phyloP scores from a whole-genome alignment of 176 grass and related monocot genomes.

The Triticum dicoccoides region DNA sequence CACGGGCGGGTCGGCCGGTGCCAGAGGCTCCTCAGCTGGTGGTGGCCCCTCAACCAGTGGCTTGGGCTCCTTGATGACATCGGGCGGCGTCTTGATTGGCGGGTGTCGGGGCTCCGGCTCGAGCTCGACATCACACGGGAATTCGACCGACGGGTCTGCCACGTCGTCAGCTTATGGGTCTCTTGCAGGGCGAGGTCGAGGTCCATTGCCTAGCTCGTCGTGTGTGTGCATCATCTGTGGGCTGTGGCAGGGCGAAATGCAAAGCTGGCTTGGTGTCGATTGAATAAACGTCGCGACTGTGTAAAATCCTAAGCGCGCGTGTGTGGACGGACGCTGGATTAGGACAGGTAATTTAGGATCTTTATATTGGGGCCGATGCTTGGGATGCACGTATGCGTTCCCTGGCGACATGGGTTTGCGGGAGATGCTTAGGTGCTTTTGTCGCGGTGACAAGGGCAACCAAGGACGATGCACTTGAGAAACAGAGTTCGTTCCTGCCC shows the following conservation, averaged over 20 bases:
- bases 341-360: background rate
- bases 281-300: background rate
- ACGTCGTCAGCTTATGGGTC: background rate
- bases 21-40: background rate
- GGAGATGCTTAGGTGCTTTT: no score
- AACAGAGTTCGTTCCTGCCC: no score
- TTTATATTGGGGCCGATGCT: background rate
- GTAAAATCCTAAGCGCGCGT: background rate
- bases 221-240: no score
- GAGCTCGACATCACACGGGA: slow-evolving; percentile 31
- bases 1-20: background rate
- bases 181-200: slow-evolving; percentile 56
- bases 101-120: background rate
- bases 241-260: background rate
- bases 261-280: background rate
- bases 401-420: background rate
- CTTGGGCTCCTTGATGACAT: background rate
- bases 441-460: no score
- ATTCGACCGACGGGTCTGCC: slow-evolving; percentile 9
- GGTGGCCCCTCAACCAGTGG: background rate
- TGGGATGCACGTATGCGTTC: slow-evolving; percentile 18
- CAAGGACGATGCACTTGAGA: no score
- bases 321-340: background rate
- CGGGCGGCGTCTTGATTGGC: background rate
- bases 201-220: slow-evolving; percentile 38